Conservation (phyloP, 2,329 filamentous ascomycete species). For the Clonostachys sp. region DNA sequence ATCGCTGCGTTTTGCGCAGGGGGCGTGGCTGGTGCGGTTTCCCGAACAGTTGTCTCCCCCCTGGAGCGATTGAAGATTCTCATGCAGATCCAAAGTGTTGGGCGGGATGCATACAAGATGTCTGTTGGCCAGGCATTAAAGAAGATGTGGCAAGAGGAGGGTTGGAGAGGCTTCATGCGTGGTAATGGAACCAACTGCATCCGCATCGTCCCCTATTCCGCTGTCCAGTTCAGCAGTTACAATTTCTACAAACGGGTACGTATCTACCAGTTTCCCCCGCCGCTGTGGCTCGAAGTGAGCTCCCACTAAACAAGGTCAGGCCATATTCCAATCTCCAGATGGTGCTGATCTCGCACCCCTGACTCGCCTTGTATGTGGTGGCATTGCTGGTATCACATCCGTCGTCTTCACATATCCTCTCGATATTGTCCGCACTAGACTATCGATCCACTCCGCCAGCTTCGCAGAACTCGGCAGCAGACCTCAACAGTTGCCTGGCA, state of each 20-base stretch:
- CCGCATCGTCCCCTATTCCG: slow-evolving; percentile 95
- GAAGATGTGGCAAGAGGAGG: slow-evolving; percentile 97
- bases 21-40: slow-evolving; percentile 93
- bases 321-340: slow-evolving; percentile 73
- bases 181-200: slow-evolving; percentile 99
- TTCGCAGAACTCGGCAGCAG: slow-evolving; percentile 70
- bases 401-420: slow-evolving; percentile 94
- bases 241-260: slow-evolving; percentile 92
- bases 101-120: slow-evolving; percentile 88
- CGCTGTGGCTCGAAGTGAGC: background rate
- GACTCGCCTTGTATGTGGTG: slow-evolving; percentile 81
- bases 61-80: slow-evolving; percentile 95
- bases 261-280: slow-evolving; percentile 6
- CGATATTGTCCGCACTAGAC: slow-evolving; percentile 91
- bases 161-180: slow-evolving; percentile 95
- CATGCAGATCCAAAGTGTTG: slow-evolving; percentile 91
- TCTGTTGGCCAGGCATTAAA: slow-evolving; percentile 81
- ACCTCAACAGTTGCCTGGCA: slow-evolving; percentile 73
- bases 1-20: slow-evolving; percentile 90
- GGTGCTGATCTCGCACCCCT: slow-evolving; percentile 70
- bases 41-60: slow-evolving; percentile 92
- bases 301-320: slow-evolving; percentile 19
- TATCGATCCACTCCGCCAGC: slow-evolving; percentile 97
- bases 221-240: slow-evolving; percentile 97
- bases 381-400: slow-evolving; percentile 88